A percentile compares a stretch with the other conserved stretches of the same genome.
These are phyloP conservation scores for Tricholoma furcatifolium DNA, from an alignment of 768 basidiomycete genomes.

Conservation along the genomic window DNA sequence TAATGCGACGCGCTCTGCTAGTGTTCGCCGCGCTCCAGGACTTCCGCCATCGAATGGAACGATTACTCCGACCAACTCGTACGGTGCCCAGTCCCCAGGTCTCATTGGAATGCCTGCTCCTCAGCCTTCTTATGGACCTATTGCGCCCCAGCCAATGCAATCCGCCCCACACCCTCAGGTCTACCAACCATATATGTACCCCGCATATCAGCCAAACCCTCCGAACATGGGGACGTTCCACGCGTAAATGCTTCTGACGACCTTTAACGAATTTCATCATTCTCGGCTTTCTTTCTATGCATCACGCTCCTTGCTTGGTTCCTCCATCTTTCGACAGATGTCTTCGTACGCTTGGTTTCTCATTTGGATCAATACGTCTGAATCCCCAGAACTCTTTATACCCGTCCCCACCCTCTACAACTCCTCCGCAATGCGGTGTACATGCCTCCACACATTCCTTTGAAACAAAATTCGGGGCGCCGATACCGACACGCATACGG, in stretches of 20 bases:
- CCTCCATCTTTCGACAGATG: constrained; percentile 25
- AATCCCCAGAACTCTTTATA: constrained; percentile 25
- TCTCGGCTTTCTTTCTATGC: constrained; percentile 32
- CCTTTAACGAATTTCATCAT: constrained; percentile 39
- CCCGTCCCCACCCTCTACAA: constrained; percentile 9
- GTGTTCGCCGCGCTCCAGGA: constrained; percentile 47
- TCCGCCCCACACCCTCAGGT: constrained; percentile 64
- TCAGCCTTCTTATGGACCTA: constrained; percentile 61
- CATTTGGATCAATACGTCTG: constrained; percentile 29
- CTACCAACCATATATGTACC: constrained; percentile 84
- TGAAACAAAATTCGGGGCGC: constrained; percentile 22
- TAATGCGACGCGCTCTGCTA: constrained; percentile 44
- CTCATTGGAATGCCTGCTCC: constrained; percentile 60
- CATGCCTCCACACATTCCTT: constrained; percentile 32
- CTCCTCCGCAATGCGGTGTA: constrained; percentile 32
- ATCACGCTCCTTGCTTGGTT: constrained; percentile 32
- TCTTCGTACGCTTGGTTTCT: constrained; percentile 36
- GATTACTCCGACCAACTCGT: constrained; percentile 37
- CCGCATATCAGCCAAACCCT: constrained; percentile 76
- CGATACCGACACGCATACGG: constrained; percentile 13
- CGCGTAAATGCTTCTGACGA: constrained; percentile 47
- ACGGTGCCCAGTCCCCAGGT: constrained; percentile 60
- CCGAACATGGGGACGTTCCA: constrained; percentile 80
- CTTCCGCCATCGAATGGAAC: constrained; percentile 46
- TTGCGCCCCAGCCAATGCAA: constrained; percentile 43